A percentile compares a stretch with the other conserved stretches of the same genome.
These are phyloP conservation scores for Penicillium carneum DNA, from an alignment of 2,329 filamentous ascomycete species.

Conservation along the genomic window DNA sequence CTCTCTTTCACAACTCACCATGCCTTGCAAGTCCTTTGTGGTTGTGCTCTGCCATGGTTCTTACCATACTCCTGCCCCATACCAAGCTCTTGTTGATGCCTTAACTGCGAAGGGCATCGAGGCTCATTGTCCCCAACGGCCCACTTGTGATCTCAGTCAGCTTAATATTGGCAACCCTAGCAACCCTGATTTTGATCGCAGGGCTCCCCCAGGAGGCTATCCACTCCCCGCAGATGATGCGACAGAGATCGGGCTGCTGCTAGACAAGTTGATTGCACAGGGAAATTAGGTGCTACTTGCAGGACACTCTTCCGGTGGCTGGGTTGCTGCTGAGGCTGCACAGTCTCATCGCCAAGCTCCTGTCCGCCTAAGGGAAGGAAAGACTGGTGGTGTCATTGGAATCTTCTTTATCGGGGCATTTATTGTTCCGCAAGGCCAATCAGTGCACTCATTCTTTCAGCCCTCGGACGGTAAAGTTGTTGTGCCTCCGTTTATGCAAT, in stretches of 20 bases:
- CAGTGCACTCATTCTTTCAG: constrained; percentile 42
- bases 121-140: constrained; percentile 45
- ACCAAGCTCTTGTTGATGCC: constrained; percentile 36
- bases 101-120: constrained; percentile 38
- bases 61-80: constrained; percentile 44
- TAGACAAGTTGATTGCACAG: constrained; percentile 20
- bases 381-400: constrained; percentile 37
- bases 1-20: background rate
- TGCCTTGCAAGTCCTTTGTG: constrained; percentile 1
- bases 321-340: constrained; percentile 44
- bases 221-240: constrained; percentile 29
- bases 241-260: background rate
- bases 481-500: constrained; percentile 38
- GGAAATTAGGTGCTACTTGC: constrained; percentile 42
- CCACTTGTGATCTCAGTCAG: constrained; percentile 58
- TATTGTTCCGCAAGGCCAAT: constrained; percentile 43
- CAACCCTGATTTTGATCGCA: constrained; percentile 32
- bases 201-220: constrained; percentile 40
- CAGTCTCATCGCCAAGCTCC: constrained; percentile 38
- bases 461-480: constrained; percentile 35
- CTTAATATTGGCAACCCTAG: constrained; percentile 66
- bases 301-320: constrained; percentile 47
- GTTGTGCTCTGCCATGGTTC: constrained; percentile 24
- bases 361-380: constrained; percentile 25
- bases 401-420: constrained; percentile 43